Evolutionary conservation across 2,329 filamentous ascomycete species (phyloP), one percentile per base, ranked within the genome.

Genomic region (Podosphaera xanthii): DNA sequence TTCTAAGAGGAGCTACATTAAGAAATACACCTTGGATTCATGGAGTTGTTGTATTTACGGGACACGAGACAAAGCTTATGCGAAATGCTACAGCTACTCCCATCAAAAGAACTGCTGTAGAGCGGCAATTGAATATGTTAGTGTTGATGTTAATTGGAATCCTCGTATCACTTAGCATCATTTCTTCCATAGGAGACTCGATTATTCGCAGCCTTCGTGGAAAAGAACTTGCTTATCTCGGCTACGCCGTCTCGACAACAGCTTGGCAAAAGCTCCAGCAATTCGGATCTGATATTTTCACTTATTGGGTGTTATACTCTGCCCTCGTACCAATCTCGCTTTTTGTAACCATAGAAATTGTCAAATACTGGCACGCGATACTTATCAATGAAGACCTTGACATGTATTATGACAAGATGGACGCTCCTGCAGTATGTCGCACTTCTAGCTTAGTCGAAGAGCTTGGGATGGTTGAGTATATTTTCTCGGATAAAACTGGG

Each of bases 51-150:
- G 91, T 98, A 14, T 98, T 97, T 67, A 95, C 88, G 2, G 92
- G 92, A 58, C 92, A 98, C 71, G 92, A 98, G 73, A 97, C 92
- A 5, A 98, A 98, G 72, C 78, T 98, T 63, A 97, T 98, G 92
- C 84, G 92, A 65, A 98, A 98, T 70, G 94, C 92, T 22, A 98
- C 91, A 2, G 91, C 91, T 3, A 86, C 92, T 0, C 94, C 92
- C 4, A 98, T 98, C 74, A 98, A 98, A 75, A 86, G 91, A 60
- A 98, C 92, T 42, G 91, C 90, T 65, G 91, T 98, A 5, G 92
- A 98, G 72, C 82, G 84, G 62, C 86, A 94, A 75, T 85, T 98
- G 65, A 98, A 98, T 71, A 80, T 83, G 66, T 86, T 97, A 62
- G 95, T 98, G 67, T 75, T 98, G 64, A 84, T 94, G 74, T 79